Percentiles rank a stretch among this genome's conserved stretches.
These are phyloP conservation scores for Arabidopsis hybrid DNA, from an alignment of 441 rosid species.

Conservation along the genomic window DNA sequence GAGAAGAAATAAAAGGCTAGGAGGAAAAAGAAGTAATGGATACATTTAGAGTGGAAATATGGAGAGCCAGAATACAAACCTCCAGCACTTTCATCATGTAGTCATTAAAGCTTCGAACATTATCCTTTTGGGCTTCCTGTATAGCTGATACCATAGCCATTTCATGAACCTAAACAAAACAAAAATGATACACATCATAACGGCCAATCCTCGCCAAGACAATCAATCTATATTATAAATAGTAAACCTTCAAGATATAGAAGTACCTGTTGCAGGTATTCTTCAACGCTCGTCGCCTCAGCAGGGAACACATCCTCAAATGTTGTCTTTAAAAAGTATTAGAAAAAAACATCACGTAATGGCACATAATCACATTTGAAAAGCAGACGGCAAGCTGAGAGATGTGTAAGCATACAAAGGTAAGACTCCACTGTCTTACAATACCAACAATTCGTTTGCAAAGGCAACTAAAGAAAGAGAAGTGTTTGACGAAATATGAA, in stretches of 20 bases:
- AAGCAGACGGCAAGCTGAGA: constrained; percentile 16
- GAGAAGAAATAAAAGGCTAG: constrained; percentile 24
- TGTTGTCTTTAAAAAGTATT: constrained; percentile 60
- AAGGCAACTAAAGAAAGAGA: neutral
- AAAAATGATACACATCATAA: constrained; percentile 5
- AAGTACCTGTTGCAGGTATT: constrained; percentile 91
- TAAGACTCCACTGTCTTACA: constrained; percentile 10
- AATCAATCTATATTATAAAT: constrained; percentile 13
- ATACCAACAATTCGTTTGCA: constrained; percentile 1
- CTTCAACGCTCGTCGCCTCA: constrained; percentile 93
- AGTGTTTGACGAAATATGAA: neutral
- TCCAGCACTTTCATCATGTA: constrained; percentile 91
- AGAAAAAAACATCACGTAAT: constrained; percentile 15
- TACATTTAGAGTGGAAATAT: neutral
- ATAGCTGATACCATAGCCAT: constrained; percentile 97
- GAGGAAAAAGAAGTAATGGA: constrained; percentile 1
- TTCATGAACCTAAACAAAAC: constrained; percentile 76
- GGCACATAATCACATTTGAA: constrained; percentile 25
- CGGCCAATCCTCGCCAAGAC: constrained; percentile 2
- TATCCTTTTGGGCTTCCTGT: constrained; percentile 97
- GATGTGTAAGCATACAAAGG: constrained; percentile 15
- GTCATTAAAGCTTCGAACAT: constrained; percentile 85
- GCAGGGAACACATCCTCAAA: constrained; percentile 98
- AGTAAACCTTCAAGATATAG: neutral
- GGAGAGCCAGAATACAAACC: constrained; percentile 57